These are phyloP conservation scores for Knufia petricola DNA, from an alignment of 2,329 filamentous ascomycete species.

Conservation along the genomic window DNA sequence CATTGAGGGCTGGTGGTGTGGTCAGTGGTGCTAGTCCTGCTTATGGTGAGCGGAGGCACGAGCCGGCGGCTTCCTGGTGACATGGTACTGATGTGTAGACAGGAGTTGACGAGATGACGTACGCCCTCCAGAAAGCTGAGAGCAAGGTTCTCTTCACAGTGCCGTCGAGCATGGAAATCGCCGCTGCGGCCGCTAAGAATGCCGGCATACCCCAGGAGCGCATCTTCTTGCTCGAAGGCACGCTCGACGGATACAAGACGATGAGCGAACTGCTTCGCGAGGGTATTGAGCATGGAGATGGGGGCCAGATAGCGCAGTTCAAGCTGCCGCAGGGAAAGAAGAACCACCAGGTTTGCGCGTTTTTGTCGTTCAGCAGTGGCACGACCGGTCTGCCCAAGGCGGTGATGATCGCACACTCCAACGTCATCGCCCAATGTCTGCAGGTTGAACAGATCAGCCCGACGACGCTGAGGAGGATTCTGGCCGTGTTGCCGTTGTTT, in stretches of 20 bases:
- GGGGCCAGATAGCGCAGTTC: constrained; percentile 40
- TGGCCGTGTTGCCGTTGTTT: constrained; percentile 52
- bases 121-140: constrained; percentile 49
- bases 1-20: constrained; percentile 45
- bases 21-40: constrained; percentile 55
- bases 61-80: too few species aligned
- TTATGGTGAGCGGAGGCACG: constrained; percentile 38
- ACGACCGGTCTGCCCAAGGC: constrained; percentile 27
- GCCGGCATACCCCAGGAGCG: constrained; percentile 44
- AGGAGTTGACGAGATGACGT: constrained; percentile 54
- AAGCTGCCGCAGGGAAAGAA: constrained; percentile 43
- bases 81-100: not conserved
- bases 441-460: constrained; percentile 48
- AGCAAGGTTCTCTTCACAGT: constrained; percentile 46
- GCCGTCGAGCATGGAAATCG: constrained; percentile 46
- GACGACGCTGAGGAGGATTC: constrained; percentile 39
- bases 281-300: constrained; percentile 30
- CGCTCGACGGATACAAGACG: constrained; percentile 40
- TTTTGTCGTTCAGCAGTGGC: constrained; percentile 30
- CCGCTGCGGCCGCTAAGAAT: constrained; percentile 43
- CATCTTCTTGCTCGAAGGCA: constrained; percentile 49
- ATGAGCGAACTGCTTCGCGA: constrained; percentile 27
- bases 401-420: constrained; percentile 37
- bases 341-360: constrained; percentile 48
- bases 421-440: constrained; percentile 51